Conservation (phyloP, 1,139 yeast genomes). For the Kodamaea derodonti region DNA sequence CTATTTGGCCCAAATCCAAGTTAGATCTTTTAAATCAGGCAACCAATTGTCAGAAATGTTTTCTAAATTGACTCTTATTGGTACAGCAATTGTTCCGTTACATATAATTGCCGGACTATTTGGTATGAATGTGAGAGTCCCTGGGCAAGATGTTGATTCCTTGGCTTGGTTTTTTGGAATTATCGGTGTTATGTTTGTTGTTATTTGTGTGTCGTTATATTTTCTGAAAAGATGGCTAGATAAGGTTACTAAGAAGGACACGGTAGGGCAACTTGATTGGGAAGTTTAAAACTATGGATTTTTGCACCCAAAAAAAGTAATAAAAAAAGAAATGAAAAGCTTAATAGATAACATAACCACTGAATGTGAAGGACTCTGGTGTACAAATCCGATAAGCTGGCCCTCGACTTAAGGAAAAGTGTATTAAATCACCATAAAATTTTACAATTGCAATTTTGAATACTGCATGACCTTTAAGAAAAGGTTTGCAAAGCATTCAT, state of each 20-base stretch:
- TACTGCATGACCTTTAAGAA: no score
- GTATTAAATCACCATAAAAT: no score
- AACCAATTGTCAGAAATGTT: slow-evolving; percentile 81
- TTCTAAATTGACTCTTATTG: slow-evolving; percentile 83
- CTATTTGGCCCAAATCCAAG: slow-evolving; percentile 90
- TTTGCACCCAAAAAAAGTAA: no score
- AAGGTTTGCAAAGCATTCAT: no score
- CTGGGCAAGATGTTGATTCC: slow-evolving; percentile 53
- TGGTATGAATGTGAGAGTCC: slow-evolving; percentile 93
- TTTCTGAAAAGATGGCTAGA: slow-evolving; percentile 26
- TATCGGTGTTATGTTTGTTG: slow-evolving; percentile 32
- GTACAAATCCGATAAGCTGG: no score
- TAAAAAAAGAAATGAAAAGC: no score
- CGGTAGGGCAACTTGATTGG: neutral
- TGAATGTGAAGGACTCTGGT: no score
- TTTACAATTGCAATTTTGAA: no score
- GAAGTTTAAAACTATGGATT: no score
- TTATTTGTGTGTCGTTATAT: slow-evolving; percentile 18
- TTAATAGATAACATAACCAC: no score
- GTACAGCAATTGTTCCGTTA: slow-evolving; percentile 87
- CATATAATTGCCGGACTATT: slow-evolving; percentile 88
- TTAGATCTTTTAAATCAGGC: slow-evolving; percentile 82
- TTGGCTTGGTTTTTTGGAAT: slow-evolving; percentile 41
- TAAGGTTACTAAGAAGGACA: slow-evolving; percentile 1
- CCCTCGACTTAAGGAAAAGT: no score